Base-by-base conservation (phyloP, 2,329 filamentous ascomycete species). In the Pyrenophora seminiperda region DNA sequence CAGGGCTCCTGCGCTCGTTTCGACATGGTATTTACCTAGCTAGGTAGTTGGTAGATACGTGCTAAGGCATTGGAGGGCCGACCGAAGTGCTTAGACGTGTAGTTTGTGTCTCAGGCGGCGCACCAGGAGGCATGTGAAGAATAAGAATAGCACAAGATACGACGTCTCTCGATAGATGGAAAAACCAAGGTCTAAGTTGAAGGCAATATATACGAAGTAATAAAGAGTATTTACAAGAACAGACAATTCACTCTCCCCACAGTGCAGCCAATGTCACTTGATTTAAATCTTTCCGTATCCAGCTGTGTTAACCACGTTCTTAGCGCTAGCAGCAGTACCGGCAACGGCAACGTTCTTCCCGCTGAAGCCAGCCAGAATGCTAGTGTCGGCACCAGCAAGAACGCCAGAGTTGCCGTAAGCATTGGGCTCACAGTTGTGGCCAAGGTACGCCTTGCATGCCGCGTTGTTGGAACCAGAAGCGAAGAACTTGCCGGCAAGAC, bases 291-390 rank as follows among this genome's bases (percentile, higher is more conserved):
- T 58, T 50, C 62, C 62, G 45, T 61, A 65, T 31, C 62, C 62
- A 56, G 62, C 62, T 24, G 49, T 56, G 51, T 59, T 58, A 18
- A 53, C 41, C 2, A 62, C 41, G 32, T 61, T 59, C 56, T 64
- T 64, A 19, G 50, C 52, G 24, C 7, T 43, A 15, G 42, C 17
- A 11, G 59, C 59, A 11, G 59, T 27, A 11, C 59, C 49, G 11
- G 80, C 78, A 48, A 72, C 59, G 10, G 82, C 82, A 56, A 83
- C 65, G 52, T 75, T 80, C 76, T 82, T 81, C 52, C 80, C 80
- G 40, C 71, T 67, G 67, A 84, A 83, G 61, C 78, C 74, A 47
- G 59, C 41, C 39, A 85, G 63, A 72, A 84, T 79, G 41, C 65
- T 68, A 9, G 77, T 76, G 61, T 81, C 78, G n/a, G 63, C 53